Evolutionary conservation across 1,284 basidiomycete species (phyloP).

Genomic region (Irpex sp.): DNA sequence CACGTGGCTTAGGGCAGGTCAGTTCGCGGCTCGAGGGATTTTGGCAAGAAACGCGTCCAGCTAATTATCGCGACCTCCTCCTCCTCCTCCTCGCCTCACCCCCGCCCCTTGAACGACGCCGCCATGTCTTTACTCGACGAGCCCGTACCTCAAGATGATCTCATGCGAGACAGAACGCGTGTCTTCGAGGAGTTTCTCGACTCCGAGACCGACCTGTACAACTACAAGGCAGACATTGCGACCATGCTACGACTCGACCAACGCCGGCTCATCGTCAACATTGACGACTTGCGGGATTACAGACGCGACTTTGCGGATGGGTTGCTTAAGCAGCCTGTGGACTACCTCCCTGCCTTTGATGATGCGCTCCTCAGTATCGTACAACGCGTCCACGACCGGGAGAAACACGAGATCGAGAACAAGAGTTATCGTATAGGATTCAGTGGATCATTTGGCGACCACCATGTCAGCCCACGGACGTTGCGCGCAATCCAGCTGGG

Average conservation of each 20-base stretch:
- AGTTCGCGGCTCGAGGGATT: conserved; percentile 18
- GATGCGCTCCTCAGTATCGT: conserved; percentile 77
- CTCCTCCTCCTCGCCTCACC: conserved; percentile 15
- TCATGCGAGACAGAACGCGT: conserved; percentile 69
- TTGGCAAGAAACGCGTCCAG: not conserved
- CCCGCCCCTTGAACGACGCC: conserved; percentile 2
- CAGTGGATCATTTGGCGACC: conserved; percentile 97
- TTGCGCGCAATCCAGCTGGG: conserved; percentile 86
- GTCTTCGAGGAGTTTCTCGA: conserved; percentile 87
- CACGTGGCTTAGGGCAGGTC: conserved; percentile 24
- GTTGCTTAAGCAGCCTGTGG: conserved; percentile 83
- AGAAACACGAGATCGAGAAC: conserved; percentile 79
- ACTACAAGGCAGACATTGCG: conserved; percentile 85
- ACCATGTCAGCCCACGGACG: conserved; percentile 94
- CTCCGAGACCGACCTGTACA: conserved; percentile 68
- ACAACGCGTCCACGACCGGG: conserved; percentile 68
- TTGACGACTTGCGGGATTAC: conserved; percentile 95
- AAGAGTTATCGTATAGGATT: conserved; percentile 89
- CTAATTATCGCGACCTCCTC: conserved; percentile 10
- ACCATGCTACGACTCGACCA: conserved; percentile 83
- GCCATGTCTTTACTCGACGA: conserved; percentile 61
- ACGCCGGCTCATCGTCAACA: conserved; percentile 90
- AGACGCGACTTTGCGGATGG: conserved; percentile 79
- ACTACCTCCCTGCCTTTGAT: conserved; percentile 91
- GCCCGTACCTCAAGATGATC: conserved; percentile 59